Evolutionary conservation across 176 grass and related monocot species (phyloP).

Genomic region (Secale cereale): DNA sequence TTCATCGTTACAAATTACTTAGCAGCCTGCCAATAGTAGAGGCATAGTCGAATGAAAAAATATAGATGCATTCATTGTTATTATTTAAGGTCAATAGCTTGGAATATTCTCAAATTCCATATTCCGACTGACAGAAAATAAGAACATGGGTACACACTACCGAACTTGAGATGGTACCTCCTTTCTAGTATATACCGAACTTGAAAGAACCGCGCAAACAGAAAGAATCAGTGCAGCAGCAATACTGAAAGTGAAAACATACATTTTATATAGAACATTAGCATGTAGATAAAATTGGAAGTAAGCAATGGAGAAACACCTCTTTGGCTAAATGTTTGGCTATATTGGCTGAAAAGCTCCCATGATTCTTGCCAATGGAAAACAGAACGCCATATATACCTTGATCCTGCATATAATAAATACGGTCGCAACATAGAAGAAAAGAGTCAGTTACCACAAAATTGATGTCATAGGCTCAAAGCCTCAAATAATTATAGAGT

Average conservation of each 20-base stretch:
- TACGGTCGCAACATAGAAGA: no score
- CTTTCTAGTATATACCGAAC: not conserved
- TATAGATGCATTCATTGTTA: no score
- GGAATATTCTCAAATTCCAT: not conserved
- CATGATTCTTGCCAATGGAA: constrained; percentile 77
- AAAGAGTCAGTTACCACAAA: no score
- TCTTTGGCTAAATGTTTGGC: constrained; percentile 79
- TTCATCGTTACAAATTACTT: not conserved
- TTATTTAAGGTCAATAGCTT: no score
- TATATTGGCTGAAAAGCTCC: constrained; percentile 62
- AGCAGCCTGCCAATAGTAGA: not conserved
- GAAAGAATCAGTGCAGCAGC: not conserved
- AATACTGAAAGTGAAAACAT: not conserved
- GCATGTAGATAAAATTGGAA: constrained; percentile 15
- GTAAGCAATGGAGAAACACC: constrained; percentile 38
- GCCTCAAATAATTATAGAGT: no score
- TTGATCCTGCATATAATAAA: constrained; percentile 72
- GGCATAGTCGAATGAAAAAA: no score
- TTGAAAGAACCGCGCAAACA: not conserved
- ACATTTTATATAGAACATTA: not conserved
- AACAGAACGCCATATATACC: constrained; percentile 71
- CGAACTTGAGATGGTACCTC: not conserved
- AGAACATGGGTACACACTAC: not conserved
- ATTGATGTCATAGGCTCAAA: no score
- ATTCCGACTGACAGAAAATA: not conserved